These are phyloP conservation scores for Magnaporthales sp. DNA, from an alignment of 2,329 filamentous ascomycete species.

Conservation along the genomic window DNA sequence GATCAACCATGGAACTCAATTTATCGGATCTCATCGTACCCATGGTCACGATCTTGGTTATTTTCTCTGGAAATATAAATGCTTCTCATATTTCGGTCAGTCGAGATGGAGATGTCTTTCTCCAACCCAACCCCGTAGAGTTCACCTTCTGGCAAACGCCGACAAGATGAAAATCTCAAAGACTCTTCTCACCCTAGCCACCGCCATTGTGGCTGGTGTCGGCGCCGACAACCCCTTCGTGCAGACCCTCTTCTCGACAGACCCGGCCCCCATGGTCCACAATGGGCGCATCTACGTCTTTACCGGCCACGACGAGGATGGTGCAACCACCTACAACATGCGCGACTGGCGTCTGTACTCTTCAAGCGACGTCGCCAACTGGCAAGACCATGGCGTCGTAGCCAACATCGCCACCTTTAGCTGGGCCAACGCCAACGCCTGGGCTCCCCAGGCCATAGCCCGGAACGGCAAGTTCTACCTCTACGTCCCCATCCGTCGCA, in stretches of 20 bases:
- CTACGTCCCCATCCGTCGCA: constrained; percentile 18
- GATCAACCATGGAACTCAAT: too few relatives aligned
- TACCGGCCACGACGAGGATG: constrained; percentile 22
- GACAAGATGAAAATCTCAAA: too few relatives aligned
- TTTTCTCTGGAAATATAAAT: too few relatives aligned
- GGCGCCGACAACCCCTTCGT: constrained; percentile 10
- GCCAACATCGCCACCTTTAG: constrained; percentile 19
- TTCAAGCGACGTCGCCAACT: constrained; percentile 24
- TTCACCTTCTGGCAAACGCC: too few relatives aligned
- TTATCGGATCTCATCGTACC: too few relatives aligned
- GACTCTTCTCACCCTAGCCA: not conserved
- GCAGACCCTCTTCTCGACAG: constrained; percentile 9
- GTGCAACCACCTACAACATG: constrained; percentile 18
- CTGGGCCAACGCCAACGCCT: constrained; percentile 24
- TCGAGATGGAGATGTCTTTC: too few relatives aligned
- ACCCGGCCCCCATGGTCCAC: constrained; percentile 22
- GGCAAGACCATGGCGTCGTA: constrained; percentile 19
- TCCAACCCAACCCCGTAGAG: too few relatives aligned
- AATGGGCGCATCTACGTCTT: constrained; percentile 20
- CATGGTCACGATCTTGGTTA: too few relatives aligned
- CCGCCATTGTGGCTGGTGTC: not conserved
- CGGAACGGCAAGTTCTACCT: constrained; percentile 25
- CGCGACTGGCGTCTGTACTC: constrained; percentile 24
- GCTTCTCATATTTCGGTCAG: too few relatives aligned
- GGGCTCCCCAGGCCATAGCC: constrained; percentile 22